Evolutionary conservation across 2,329 filamentous ascomycete genomes (phyloP), one percentile per base, ranked within the genome.

Genomic region (Colletotrichum costaricense): DNA sequence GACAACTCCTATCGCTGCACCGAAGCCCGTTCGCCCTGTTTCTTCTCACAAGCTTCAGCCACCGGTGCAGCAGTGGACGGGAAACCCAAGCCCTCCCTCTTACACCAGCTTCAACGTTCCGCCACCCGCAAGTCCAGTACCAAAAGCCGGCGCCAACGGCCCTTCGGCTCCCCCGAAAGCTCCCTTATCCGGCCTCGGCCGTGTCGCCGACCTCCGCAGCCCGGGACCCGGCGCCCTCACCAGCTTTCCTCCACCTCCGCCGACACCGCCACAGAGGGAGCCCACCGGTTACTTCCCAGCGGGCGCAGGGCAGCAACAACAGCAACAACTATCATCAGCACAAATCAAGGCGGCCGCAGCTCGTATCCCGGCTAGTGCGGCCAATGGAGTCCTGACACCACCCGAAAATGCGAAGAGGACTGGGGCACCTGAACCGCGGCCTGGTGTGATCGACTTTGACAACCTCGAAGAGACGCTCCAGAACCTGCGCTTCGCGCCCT

Each of bases 401-500:
- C 57, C 69, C 4, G 67, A 57, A n/a, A 64, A 60, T 30, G 42
- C 42, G 8, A 30, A 22, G 8, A 42, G 55, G 16, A 28, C 42
- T 16, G 12, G 52, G 7, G 46, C 63, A 22, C 55, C 46, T 0
- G 24, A 65, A 46, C 55, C 60, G 33, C 67, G 56, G 4, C 70
- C 67, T 14, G 70, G 67, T 5, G 46, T 57, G 7, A 49, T 73
- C 24, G 56, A 70, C n/a, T 60, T 73, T 3, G 70, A 73, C 55
- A 73, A 73, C 70, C 67, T 73, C 22, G 56, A 70, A 66, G 60
- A 73, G 9, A 70, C 67, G 1, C 70, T 73, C 8, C 60, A 70
- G 7, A 73, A 70, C 70, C 59, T 73, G 28, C 70, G 70, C 56
- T 73, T 73, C 46, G 70, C 70, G 11, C 67, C 70, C 49, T 73